Evolutionary conservation across 257 asterid species (phyloP).

Genomic region (Nicotiana paniculata): DNA sequence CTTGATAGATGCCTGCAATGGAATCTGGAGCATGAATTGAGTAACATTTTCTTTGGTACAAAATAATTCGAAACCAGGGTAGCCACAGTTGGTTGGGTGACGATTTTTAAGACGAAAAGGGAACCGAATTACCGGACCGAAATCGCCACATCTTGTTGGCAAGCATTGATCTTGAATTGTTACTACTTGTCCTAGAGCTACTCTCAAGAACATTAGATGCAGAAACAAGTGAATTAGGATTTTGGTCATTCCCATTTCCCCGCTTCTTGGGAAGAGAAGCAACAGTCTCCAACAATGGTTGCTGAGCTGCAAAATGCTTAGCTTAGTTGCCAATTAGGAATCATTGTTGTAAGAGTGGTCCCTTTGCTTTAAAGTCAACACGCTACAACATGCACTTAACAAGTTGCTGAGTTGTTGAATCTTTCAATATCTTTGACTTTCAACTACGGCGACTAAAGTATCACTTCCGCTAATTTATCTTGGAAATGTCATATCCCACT

Average conservation of each 20-base stretch:
- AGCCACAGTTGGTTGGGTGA: constrained; percentile 18
- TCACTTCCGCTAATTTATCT: neutral
- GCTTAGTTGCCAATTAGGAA: neutral
- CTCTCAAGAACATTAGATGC: neutral
- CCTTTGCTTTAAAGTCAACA: neutral
- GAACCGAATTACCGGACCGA: constrained; percentile 54
- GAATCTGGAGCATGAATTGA: constrained; percentile 19
- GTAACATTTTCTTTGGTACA: constrained; percentile 15
- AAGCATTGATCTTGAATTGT: constrained; percentile 54
- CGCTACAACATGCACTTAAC: neutral
- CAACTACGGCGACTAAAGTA: neutral
- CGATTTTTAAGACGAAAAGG: constrained; percentile 39
- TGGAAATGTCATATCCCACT: neutral
- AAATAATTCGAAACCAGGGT: constrained; percentile 24
- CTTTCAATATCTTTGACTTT: neutral
- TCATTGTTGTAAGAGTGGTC: neutral
- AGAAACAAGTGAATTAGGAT: neutral
- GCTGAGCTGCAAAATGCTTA: neutral
- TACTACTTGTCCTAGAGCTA: neutral
- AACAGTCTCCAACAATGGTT: neutral
- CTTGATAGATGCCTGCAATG: constrained; percentile 16
- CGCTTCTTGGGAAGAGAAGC: neutral
- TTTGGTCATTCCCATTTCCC: neutral
- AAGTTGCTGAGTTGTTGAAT: neutral
- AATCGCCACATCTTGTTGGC: constrained; percentile 41